Evolutionary conservation across 345 rosid genomes (phyloP), one percentile per base, ranked within the genome.

Genomic region (Citrus glauca): DNA sequence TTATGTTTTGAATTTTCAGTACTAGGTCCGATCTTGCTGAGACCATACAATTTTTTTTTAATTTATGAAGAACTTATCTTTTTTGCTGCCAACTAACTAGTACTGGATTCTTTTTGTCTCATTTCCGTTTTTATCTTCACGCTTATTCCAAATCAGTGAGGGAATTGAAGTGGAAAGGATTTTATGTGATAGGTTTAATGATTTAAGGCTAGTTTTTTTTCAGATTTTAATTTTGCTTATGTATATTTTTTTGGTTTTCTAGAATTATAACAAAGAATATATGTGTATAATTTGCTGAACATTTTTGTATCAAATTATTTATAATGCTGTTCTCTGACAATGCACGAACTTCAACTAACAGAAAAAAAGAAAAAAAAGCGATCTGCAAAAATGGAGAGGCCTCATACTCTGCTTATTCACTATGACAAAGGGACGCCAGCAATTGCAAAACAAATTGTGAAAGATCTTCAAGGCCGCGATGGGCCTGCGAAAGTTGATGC

Each of bases 361-460:
- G 22, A 2, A 0, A 2, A 40, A 53, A 25, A 73, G 3, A 9
- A 57, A 53, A 25, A 73, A 72, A 42, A 42, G 4, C 33, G 38
- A 62, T 40, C 32, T 42, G 65, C 35, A 57, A 73, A 50, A 42
- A 95, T 95, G 99, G 99, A 95, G 93, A 95, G 91, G 75, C 92
- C 99, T 5, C 50, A 91, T 82, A 87, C 88, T 69, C 65, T 95
- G 80, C 91, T 92, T 0, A 87, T 95, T 81, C 83, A 95, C 85
- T 88, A 91, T 73, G 99, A 95, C 89, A 95, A 90, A 86, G 95
- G 92, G 40, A 82, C 92, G 37, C 91, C 94, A 20, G 93, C 98
- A 33, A 68, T 89, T 28, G 99, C 98, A 0, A 91, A 88, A 50
- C 96, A 93, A 90, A 92, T 95, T 79, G 92, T 89, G 87, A 98